Evolutionary conservation across 2,329 filamentous ascomycete genomes (phyloP), one percentile per base, ranked within the genome.

Genomic region (Penicillium italicum): DNA sequence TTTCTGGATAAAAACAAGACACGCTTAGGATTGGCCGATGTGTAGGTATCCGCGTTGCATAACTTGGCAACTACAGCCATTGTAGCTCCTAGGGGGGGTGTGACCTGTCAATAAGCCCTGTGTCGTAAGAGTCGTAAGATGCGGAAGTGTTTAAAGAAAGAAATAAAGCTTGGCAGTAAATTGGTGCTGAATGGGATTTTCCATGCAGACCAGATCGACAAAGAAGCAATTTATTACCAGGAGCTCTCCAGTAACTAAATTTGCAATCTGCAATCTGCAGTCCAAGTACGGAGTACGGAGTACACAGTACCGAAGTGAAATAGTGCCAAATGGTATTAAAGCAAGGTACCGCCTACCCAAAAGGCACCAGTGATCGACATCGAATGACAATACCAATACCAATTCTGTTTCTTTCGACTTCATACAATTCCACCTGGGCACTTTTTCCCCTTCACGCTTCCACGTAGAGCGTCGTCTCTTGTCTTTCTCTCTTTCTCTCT

Each of bases 391-490:
- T 56, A 56, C 53, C 53, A 55, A 53, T 56, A 56, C 53, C 40
- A 40, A 31, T 45, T 55, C 57, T 44, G 57, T 57, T 61, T 63
- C 60, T 62, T 56, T 58, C 41, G 38, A 42, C 50, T 56, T 51
- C 53, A 56, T 50, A 33, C 45, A 52, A 52, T 53, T 51, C 57
- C 51, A 50, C 58, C 52, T 54, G 44, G 60, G 37, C 51, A 62
- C 57, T 63, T 62, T 61, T 60, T 59, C 56, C 56, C 58, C 59
- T 62, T 55, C 59, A 57, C 58, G 56, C 57, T 57, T 57, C 49
- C 57, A 50, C 57, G 49, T 51, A 51, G 37, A 54, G 51, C 37
- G 18, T 54, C 36, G 51, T 53, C 56, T 56, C 55, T 55, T 34
- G 52, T 42, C 47, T 24, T 22, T 42, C 42, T 37, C 22, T 46